Base-by-base conservation (phyloP, 352 stramenopile genomes). In the Globisporangium carolinianum region DNA sequence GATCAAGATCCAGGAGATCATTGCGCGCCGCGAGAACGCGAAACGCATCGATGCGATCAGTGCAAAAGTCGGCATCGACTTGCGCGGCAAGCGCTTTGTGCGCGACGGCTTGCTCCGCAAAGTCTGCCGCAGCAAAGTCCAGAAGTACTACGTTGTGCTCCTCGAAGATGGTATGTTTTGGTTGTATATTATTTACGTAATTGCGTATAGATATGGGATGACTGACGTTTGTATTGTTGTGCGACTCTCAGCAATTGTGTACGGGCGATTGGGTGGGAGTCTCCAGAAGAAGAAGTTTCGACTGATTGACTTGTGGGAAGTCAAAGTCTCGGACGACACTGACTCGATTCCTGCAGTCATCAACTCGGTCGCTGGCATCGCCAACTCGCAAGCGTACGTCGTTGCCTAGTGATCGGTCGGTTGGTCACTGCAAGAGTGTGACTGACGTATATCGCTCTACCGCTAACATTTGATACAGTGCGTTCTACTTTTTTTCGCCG, bases 241-340 rank as follows among this genome's bases (percentile, higher is more conserved):
- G 43, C 1, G 14, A 47, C 36, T 63, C 7, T 35, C 8, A 92
- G 83, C 80, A 14, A 70, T 92, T 48, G 74, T 92, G 11, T 92
- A 92, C 46, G 83, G 83, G 7, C 76, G 83, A 0, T 63, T 76
- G 52, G 68, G 72, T 35, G 62, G 57, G 50, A 71, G 83, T 15
- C 54, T 91, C 5, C 67, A 90, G 58, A 89, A 91, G 75, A 88
- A 88, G 55, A 92, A 89, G 56, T 91, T 92, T 59, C 83, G 77
- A 15, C 59, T 87, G 57, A 84, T 94, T 43, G 85, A 88, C 52
- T 56, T 94, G 35, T 84, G 74, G 64, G 85, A 91, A 60, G 89
- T 79, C 61, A 86, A 88, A 48, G 77, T 91, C 5, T 86, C 74
- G 14, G 72, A 87, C 48, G 68, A 91, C 39, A 83, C 79, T 0